Evolutionary conservation across 306 rosid species (phyloP), one percentile per base, ranked within the genome.

Genomic region (Quillaja saponaria): DNA sequence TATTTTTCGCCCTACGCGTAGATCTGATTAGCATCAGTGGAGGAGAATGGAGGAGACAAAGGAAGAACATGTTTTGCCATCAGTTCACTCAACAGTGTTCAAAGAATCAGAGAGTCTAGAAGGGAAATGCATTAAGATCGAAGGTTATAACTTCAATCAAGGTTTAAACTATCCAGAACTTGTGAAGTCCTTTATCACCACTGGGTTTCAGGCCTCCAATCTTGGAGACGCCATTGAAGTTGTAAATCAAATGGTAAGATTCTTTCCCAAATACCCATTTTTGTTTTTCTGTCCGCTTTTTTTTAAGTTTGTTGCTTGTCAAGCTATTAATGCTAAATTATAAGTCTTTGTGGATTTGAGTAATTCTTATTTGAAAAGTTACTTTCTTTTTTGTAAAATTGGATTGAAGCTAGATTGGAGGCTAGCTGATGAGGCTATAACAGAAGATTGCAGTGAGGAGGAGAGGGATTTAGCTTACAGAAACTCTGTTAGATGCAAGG

Each of bases 201-300:
- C 96, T 56, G 96, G 96, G 0, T 92, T 92, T 63, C 96, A 92
- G 54, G 99, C 99, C 69, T 88, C 96, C 57, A 79, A 88, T 67
- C 78, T 92, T 13, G 99, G 80, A 19, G 94, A 86, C 34, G 96
- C 99, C 45, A 72, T 92, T 2, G 53, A 82, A 64, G 74, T 86
- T 13, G 80, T 86, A 52, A 86, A 87, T 80, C 73, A 89, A 71
- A 92, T 92, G 99, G 95, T 91, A 38, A 9, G 53, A 61, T 57
- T 61, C 37, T 47, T 50, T 74, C 10, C 41, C 19, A 12, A 7
- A 46, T 13, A 5, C 25, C 28, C 70, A 11, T 35, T 46, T n/a
- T n/a, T 21, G 49, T 37, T 55, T 17, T 28, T 10, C 35, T 60
- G 0, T 25, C 13, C 8, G n/a, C n/a, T n/a, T n/a, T 38, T 12